These are phyloP conservation scores for Hyaloperonospora brassicae DNA, from an alignment of 352 stramenopile genomes.

Conservation along the genomic window DNA sequence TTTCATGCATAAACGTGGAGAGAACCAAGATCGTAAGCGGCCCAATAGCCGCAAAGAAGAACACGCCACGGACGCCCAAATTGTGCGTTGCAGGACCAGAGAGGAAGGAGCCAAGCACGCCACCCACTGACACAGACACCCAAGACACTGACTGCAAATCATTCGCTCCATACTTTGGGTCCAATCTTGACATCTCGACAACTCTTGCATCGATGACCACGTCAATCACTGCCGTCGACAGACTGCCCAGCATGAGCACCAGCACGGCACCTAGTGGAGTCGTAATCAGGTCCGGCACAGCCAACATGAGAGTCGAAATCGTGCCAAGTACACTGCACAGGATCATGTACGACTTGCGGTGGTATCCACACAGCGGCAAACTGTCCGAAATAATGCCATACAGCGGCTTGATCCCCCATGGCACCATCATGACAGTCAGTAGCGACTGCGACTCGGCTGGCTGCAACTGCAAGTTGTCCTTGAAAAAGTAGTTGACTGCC, in stretches of 20 bases:
- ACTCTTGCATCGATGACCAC: slow-evolving; percentile 95
- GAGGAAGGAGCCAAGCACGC: slow-evolving; percentile 90
- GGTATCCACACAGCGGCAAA: slow-evolving; percentile 90
- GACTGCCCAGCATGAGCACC: slow-evolving; percentile 73
- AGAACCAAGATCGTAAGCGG: slow-evolving; percentile 87
- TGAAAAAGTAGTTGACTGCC: slow-evolving; percentile 94
- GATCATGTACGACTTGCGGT: slow-evolving; percentile 93
- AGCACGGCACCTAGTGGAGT: slow-evolving; percentile 47
- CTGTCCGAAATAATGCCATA: slow-evolving; percentile 95
- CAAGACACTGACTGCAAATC: slow-evolving; percentile 93
- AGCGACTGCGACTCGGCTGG: slow-evolving; percentile 90
- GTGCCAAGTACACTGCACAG: slow-evolving; percentile 69
- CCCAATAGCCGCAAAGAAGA: slow-evolving; percentile 86
- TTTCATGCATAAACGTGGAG: slow-evolving; percentile 85
- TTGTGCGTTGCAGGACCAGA: slow-evolving; percentile 86
- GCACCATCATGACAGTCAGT: slow-evolving; percentile 89
- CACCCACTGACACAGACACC: slow-evolving; percentile 87
- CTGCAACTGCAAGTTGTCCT: slow-evolving; percentile 92
- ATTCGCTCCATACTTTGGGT: slow-evolving; percentile 82
- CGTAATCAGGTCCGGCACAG: slow-evolving; percentile 46
- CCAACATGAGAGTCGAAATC: slow-evolving; percentile 50
- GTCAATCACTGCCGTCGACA: slow-evolving; percentile 90
- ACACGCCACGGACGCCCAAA: slow-evolving; percentile 88
- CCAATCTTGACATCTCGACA: slow-evolving; percentile 89
- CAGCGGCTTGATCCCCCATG: slow-evolving; percentile 94